Percentiles rank a stretch among this genome's conserved stretches.
Conservation (phyloP, 2,329 filamentous ascomycete genomes). For the Bipolaris bicolor region DNA sequence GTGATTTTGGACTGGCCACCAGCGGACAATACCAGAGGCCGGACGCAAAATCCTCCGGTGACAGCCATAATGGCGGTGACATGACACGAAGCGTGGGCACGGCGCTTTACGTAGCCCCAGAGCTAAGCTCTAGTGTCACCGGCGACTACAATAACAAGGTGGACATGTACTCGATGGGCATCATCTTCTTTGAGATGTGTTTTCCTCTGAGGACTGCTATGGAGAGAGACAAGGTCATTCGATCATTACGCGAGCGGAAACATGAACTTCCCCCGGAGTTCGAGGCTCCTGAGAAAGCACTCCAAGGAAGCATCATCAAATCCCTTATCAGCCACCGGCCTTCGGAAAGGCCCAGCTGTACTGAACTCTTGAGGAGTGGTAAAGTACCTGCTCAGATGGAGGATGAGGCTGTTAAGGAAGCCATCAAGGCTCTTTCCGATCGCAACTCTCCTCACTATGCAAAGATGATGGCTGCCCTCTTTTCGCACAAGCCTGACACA, state of each 20-base stretch:
- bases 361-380: constrained; percentile 81
- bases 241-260: constrained; percentile 69
- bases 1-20: constrained; percentile 93
- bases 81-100: constrained; percentile 77
- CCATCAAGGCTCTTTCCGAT: constrained; percentile 80
- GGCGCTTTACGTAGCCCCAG: constrained; percentile 89
- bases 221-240: constrained; percentile 70
- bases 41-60: constrained; percentile 57
- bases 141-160: constrained; percentile 91
- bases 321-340: constrained; percentile 83
- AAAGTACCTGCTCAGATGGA: constrained; percentile 91
- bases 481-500: constrained; percentile 72
- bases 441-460: constrained; percentile 86
- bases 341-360: constrained; percentile 79
- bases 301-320: constrained; percentile 77
- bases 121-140: constrained; percentile 76
- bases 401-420: constrained; percentile 85
- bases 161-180: constrained; percentile 97
- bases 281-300: constrained; percentile 67
- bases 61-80: constrained; percentile 57
- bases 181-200: constrained; percentile 99
- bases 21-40: constrained; percentile 74
- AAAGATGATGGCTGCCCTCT: constrained; percentile 86
- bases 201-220: constrained; percentile 65
- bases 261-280: constrained; percentile 77